Evolutionary conservation across 352 stramenopile species (phyloP), one percentile per base, ranked within the genome.

Genomic region (Phytophthora sansomeana): DNA sequence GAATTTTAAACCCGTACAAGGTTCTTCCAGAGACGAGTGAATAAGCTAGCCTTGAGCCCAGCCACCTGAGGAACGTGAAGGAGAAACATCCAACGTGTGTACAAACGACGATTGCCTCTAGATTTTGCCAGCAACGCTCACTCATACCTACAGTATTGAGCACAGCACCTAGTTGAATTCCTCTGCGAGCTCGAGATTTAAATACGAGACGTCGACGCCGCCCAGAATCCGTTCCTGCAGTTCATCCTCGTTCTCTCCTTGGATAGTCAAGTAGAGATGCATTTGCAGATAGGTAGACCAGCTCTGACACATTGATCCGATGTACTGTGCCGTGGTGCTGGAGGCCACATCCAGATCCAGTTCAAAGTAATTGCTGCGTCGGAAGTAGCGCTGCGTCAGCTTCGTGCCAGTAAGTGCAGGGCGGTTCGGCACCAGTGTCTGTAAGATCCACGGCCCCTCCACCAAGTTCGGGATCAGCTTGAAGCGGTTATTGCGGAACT

Each of bases 1-100:
- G 89, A 33, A 99, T 99, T 63, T 77, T 99, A 41, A 99, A 99
- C 75, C 97, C 97, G 36, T 96, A 97, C 73, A 99, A 99, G 75
- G 90, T 98, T 26, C 67, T 97, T 35, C 81, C 80, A 0, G 64
- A 52, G 49, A 58, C 46, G 26, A 78, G 38, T 66, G 67, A 63
- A 61, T 28, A 28, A 49, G 6, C 33, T 44, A 59, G 32, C 51
- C 6, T 11, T 21, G 21, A 10, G 43, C 43, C 47, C 28, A 24
- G 52, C 36, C 11, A 43, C 21, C 10, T 26, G 13, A 58, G 56
- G 30, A 24, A 62, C 29, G 26, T 57, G 47, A 29, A 11, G 30
- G 26, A 46, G 13, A 52, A 26, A 58, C 48, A 65, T 52, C 19
- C 26, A 7, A 39, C 16, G n/a, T 39, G 49, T 68, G 36, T 68